phyloP scores from a whole-genome alignment of 2,329 filamentous ascomycete species.

The Aspergillus jensenii region DNA sequence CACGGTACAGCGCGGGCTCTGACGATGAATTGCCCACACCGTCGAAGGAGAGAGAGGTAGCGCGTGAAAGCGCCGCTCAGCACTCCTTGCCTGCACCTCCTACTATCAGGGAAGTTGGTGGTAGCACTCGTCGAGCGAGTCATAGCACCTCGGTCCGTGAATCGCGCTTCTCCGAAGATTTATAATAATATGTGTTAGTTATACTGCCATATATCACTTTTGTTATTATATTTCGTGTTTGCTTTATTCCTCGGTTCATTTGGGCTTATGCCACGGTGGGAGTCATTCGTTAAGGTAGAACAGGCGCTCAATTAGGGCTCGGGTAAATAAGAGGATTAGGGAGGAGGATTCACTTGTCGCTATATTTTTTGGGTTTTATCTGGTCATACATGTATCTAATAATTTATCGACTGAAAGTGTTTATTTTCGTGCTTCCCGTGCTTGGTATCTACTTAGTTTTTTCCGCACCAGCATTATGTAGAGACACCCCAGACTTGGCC shows the following conservation, averaged over 20 bases:
- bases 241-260: background rate
- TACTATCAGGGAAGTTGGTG: conserved; percentile 4
- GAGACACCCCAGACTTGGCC: too few species aligned
- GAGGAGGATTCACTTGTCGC: background rate
- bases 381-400: background rate
- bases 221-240: background rate
- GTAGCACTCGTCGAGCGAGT: conserved; percentile 5
- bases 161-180: conserved; percentile 39
- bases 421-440: background rate
- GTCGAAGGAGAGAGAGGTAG: conserved; percentile 22
- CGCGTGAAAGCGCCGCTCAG: conserved; percentile 30
- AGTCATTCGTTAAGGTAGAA: background rate
- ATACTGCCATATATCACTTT: background rate
- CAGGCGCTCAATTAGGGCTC: background rate
- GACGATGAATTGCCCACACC: conserved; percentile 10
- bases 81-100: conserved; percentile 33
- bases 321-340: background rate
- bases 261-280: background rate
- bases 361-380: background rate
- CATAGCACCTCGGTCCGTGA: conserved; percentile 28
- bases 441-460: too few species aligned
- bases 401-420: background rate
- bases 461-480: too few species aligned
- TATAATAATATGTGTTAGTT: conserved; percentile 22
- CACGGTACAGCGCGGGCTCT: conserved; percentile 19